These are phyloP conservation scores for Paramicrosporidium saccamoebae DNA, from an alignment of 371 early-diverging fungal species.

Conservation along the genomic window DNA sequence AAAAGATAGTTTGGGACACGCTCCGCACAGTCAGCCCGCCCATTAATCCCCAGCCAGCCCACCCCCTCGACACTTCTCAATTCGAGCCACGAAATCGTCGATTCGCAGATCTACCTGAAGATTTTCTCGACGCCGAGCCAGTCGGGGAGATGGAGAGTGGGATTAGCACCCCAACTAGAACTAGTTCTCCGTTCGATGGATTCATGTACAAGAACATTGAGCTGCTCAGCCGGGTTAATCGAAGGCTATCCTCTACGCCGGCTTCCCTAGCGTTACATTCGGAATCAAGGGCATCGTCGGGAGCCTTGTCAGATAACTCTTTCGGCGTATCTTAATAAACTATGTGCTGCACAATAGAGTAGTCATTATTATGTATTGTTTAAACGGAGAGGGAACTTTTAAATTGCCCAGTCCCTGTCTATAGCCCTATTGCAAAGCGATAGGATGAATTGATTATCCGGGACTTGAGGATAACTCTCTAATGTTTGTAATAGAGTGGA, in stretches of 20 bases:
- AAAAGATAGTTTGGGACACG: conserved; percentile 15
- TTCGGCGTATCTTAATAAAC: too few relatives aligned
- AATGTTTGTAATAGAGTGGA: too few relatives aligned
- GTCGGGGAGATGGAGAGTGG: neutral
- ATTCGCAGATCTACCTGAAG: conserved; percentile 1
- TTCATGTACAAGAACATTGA: conserved; percentile 10
- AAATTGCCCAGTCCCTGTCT: too few relatives aligned
- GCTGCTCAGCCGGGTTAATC: conserved; percentile 8
- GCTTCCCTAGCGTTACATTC: too few relatives aligned
- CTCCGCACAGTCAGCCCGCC: conserved; percentile 15
- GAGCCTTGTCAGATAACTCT: too few relatives aligned
- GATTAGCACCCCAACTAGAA: neutral
- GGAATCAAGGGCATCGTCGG: too few relatives aligned
- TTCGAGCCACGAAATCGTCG: conserved; percentile 23
- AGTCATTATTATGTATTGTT: too few relatives aligned
- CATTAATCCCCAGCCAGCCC: conserved; percentile 28
- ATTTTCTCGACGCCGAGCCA: conserved; percentile 1
- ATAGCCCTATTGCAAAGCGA: too few relatives aligned
- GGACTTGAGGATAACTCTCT: too few relatives aligned
- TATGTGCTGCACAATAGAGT: too few relatives aligned
- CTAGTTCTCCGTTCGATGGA: conserved; percentile 6
- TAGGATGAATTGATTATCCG: too few relatives aligned
- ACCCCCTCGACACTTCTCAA: conserved; percentile 36
- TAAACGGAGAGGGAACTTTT: too few relatives aligned
- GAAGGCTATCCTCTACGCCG: conserved; percentile 6